These are phyloP conservation scores for Sporothrix dimorphospora DNA, from an alignment of 2,329 filamentous ascomycete genomes.

Conservation along the genomic window DNA sequence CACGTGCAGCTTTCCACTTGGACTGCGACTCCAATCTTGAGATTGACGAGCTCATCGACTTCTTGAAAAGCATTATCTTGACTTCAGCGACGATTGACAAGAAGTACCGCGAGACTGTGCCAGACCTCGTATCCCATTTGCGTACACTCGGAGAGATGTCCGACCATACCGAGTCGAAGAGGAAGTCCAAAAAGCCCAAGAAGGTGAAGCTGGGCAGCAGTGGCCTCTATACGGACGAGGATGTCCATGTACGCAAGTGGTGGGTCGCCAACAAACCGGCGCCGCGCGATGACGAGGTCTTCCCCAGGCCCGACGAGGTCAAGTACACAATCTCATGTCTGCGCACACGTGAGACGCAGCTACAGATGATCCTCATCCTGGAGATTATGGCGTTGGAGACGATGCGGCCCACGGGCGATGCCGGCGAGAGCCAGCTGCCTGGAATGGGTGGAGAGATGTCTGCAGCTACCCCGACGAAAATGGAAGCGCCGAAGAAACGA, in stretches of 20 bases:
- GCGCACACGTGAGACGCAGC: slow-evolving; percentile 74
- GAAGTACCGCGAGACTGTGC: slow-evolving; percentile 75
- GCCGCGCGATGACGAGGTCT: slow-evolving; percentile 51
- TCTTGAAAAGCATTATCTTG: slow-evolving; percentile 70
- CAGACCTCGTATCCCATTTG: slow-evolving; percentile 61
- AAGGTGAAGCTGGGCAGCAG: slow-evolving; percentile 70
- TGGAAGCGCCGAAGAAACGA: slow-evolving; percentile 55
- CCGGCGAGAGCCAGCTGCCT: slow-evolving; percentile 53
- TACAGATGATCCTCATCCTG: slow-evolving; percentile 78
- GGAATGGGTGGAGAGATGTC: slow-evolving; percentile 45
- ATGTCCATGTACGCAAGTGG: slow-evolving; percentile 68
- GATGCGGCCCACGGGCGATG: slow-evolving; percentile 45
- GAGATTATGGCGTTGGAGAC: slow-evolving; percentile 74
- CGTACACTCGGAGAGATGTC: slow-evolving; percentile 60
- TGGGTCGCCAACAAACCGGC: slow-evolving; percentile 64
- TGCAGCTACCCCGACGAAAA: slow-evolving; percentile 38
- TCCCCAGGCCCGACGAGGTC: slow-evolving; percentile 55
- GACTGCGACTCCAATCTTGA: slow-evolving; percentile 63
- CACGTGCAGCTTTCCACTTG: slow-evolving; percentile 69
- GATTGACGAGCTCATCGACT: slow-evolving; percentile 66
- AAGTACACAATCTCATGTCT: slow-evolving; percentile 67
- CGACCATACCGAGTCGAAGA: slow-evolving; percentile 48
- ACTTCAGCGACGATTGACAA: slow-evolving; percentile 72
- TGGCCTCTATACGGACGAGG: slow-evolving; percentile 69
- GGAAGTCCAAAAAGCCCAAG: slow-evolving; percentile 56